These are phyloP conservation scores for Magnolia kwangsiensis DNA, from an alignment of 164 flowering plant species.

Conservation along the genomic window DNA sequence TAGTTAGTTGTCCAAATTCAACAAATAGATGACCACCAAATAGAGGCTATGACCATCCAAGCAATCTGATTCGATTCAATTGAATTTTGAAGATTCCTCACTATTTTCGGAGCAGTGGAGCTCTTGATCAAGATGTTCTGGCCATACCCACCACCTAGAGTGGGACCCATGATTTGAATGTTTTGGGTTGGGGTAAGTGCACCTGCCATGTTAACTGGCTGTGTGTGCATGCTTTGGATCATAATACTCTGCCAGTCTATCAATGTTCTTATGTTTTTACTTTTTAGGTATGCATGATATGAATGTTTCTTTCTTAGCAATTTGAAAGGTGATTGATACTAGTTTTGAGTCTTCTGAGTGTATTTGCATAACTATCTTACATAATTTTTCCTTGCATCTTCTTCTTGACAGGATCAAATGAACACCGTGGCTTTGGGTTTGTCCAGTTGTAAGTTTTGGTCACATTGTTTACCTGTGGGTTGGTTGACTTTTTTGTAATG, in stretches of 20 bases:
- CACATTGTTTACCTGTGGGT: not conserved
- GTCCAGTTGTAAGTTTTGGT: constrained; percentile 35
- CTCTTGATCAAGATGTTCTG: too few species aligned
- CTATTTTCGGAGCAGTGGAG: too few species aligned
- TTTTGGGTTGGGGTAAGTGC: too few species aligned
- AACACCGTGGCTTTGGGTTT: constrained; percentile 81
- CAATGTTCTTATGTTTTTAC: not conserved
- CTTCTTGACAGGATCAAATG: constrained; percentile 56
- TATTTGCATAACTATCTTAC: not conserved
- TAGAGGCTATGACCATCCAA: too few species aligned
- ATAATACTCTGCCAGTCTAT: not conserved
- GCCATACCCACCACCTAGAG: too few species aligned
- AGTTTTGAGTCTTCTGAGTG: not conserved
- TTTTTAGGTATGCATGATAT: not conserved
- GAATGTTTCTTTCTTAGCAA: not conserved
- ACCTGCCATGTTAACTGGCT: not conserved
- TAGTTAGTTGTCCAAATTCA: too few species aligned
- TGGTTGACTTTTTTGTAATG: too few species aligned
- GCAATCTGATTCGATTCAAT: too few species aligned
- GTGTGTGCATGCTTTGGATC: not conserved
- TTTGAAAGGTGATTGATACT: not conserved
- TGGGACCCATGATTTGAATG: too few species aligned
- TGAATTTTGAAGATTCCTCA: too few species aligned
- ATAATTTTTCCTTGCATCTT: constrained; percentile 1
- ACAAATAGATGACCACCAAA: too few species aligned